phyloP scores from a whole-genome alignment of 225 moss, liverwort and hornwort genomes.

The Asterella californica region DNA sequence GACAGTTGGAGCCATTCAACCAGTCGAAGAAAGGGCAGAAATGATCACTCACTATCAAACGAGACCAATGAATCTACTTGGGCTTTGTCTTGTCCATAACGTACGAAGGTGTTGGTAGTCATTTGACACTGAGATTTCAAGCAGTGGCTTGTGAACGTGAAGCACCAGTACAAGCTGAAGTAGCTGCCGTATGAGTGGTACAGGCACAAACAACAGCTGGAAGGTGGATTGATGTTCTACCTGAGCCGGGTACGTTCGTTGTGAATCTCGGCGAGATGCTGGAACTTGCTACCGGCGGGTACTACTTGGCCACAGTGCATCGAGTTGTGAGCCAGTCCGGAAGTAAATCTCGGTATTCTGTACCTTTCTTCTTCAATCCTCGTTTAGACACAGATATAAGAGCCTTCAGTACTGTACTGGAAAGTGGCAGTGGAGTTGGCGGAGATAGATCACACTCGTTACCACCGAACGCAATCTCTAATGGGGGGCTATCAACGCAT shows the following conservation, averaged over 20 bases:
- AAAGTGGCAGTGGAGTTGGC: not conserved
- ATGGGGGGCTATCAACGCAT: constrained; percentile 24
- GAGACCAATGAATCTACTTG: no score
- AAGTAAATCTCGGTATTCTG: constrained; percentile 53
- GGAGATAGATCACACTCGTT: not conserved
- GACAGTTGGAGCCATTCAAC: no score
- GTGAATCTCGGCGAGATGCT: constrained; percentile 74
- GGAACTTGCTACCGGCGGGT: constrained; percentile 63
- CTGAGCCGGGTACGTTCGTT: constrained; percentile 49
- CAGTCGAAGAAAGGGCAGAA: no score
- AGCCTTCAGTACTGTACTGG: constrained; percentile 19
- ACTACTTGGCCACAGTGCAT: constrained; percentile 68
- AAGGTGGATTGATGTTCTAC: constrained; percentile 57
- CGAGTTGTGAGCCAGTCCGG: constrained; percentile 53
- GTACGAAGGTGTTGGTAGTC: not conserved
- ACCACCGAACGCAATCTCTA: not conserved
- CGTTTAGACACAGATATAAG: constrained; percentile 55
- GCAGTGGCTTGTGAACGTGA: not conserved
- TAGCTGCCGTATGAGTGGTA: not conserved
- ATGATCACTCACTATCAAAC: no score
- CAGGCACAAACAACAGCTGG: constrained; percentile 56
- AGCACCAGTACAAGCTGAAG: not conserved
- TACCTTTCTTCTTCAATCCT: constrained; percentile 75
- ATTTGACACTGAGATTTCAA: not conserved
- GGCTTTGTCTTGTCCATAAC: no score